Conservation (phyloP, 495 filamentous ascomycete species). For the Aspergillus bridgeri region DNA sequence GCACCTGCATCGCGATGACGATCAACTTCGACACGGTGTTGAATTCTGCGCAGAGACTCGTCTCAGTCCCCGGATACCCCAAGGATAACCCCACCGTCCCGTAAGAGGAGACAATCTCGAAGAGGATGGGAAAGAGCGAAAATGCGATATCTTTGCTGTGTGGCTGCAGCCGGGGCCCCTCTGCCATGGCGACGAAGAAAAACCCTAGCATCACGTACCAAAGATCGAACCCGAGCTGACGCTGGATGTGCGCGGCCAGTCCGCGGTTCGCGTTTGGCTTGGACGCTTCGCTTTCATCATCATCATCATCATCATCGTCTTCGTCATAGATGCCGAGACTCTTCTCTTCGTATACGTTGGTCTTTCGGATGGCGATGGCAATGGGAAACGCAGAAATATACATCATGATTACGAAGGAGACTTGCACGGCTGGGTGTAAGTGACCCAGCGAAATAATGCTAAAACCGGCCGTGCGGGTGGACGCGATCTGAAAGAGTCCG, state of each 20-base stretch:
- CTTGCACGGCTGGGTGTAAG: slow-evolving; percentile 81
- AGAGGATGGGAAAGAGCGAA: slow-evolving; percentile 69
- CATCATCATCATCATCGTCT: slow-evolving; percentile 33
- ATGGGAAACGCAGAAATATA: slow-evolving; percentile 92
- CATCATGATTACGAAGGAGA: slow-evolving; percentile 93
- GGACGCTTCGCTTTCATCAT: slow-evolving; percentile 21
- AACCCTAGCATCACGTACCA: slow-evolving; percentile 85
- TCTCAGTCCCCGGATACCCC: slow-evolving; percentile 64
- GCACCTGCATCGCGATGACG: slow-evolving; percentile 80
- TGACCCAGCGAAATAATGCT: slow-evolving; percentile 63
- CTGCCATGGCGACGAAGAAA: slow-evolving; percentile 76
- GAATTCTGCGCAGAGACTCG: slow-evolving; percentile 71
- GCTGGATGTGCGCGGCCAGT: slow-evolving; percentile 61
- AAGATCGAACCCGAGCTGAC: slow-evolving; percentile 83
- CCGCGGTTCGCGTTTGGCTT: slow-evolving; percentile 54
- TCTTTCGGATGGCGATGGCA: slow-evolving; percentile 80
- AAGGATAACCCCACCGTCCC: slow-evolving; percentile 86
- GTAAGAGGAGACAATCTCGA: slow-evolving; percentile 83
- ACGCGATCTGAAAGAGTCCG: slow-evolving; percentile 77
- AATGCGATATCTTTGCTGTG: slow-evolving; percentile 13
- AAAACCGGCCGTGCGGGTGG: slow-evolving; percentile 81
- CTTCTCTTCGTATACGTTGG: slow-evolving; percentile 90
- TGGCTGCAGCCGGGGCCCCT: slow-evolving; percentile 58
- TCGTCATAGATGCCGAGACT: slow-evolving; percentile 71
- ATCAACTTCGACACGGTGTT: slow-evolving; percentile 69